Conservation (phyloP, 108 stramenopile species). For the Pseudonitzschia multiseries region DNA sequence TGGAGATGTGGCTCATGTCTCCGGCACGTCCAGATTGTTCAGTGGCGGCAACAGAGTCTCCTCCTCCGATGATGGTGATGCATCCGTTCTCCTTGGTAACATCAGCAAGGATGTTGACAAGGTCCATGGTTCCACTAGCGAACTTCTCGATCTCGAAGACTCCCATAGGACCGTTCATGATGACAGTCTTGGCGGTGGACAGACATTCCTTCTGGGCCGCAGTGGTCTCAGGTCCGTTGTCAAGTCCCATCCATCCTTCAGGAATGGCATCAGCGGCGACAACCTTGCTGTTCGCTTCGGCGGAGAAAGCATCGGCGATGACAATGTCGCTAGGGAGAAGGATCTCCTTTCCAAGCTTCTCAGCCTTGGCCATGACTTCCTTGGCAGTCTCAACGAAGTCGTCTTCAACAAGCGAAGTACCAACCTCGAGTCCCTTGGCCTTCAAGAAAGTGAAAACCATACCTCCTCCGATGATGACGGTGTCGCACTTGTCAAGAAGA, state of each 20-base stretch:
- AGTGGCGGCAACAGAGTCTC: conserved; percentile 98
- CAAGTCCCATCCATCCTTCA: conserved; percentile 99
- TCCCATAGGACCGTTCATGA: conserved; percentile 99
- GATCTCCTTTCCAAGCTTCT: conserved; percentile 90
- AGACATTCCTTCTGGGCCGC: conserved; percentile 87
- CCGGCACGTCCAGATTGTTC: conserved; percentile 91
- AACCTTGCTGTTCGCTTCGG: conserved; percentile 87
- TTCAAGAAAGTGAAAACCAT: conserved; percentile 99
- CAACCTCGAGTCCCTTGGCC: conserved; percentile 92
- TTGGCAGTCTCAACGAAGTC: conserved; percentile 97
- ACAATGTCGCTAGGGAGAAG: conserved; percentile 95
- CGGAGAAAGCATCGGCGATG: conserved; percentile 89
- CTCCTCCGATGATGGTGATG: conserved; percentile 99
- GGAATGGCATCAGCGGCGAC: conserved; percentile 89
- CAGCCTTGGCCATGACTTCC: conserved; percentile 92
- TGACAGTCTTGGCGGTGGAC: conserved; percentile 90
- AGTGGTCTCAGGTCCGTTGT: conserved; percentile 94
- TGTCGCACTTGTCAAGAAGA: conserved; percentile 99
- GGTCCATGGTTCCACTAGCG: conserved; percentile 89
- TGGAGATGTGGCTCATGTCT: conserved; percentile 98
- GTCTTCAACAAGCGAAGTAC: conserved; percentile 96
- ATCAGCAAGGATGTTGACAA: conserved; percentile 96
- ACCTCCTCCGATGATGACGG: conserved; percentile 98
- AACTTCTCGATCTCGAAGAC: conserved; percentile 99
- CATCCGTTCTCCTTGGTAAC: conserved; percentile 86